Evolutionary conservation across 495 filamentous ascomycete genomes (phyloP), one percentile per base, ranked within the genome.

Genomic region (Podospora australis): DNA sequence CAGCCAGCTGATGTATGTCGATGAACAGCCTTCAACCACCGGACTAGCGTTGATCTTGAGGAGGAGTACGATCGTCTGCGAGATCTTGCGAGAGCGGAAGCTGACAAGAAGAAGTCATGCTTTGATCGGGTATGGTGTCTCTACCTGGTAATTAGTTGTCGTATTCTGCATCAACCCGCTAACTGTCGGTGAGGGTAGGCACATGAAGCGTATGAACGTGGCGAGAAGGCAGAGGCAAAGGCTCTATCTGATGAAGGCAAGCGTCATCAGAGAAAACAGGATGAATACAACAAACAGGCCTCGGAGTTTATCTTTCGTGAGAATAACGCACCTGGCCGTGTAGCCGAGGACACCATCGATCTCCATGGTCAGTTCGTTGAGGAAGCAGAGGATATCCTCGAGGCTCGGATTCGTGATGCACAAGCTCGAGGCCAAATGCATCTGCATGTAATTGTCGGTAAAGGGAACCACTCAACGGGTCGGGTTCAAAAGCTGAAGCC

Each of bases 221-320:
- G 90, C 54, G 86, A 97, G 65, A 81, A 86, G 55, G 89, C 78
- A 3, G 69, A 56, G 29, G 92, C 92, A 40, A 89, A 95, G 67
- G 62, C 83, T 34, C 73, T 94, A 19, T 89, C 84, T 6, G 81
- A 92, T 52, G 80, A 94, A 66, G 88, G 86, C 52, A 96, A 97
- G 65, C 61, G 67, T 32, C 90, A 97, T 64, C 87, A 81, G 23
- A 76, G 76, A 36, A 72, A 82, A 54, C 86, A 88, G 78, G 84
- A 90, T 39, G 69, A 78, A 23, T 90, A 90, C 64, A 96, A 96
- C 73, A 77, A 74, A 50, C 86, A 94, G 66, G 92, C 92, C 6
- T 87, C 87, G 25, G 87, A 96, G 45, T 94, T 78, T 65, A 97
- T 97, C 54, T 96, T 97, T 75, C 79, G 87, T 2, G 87, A 88